Evolutionary conservation across 768 basidiomycete genomes (phyloP).

Genomic region (Mycena vulgaris): DNA sequence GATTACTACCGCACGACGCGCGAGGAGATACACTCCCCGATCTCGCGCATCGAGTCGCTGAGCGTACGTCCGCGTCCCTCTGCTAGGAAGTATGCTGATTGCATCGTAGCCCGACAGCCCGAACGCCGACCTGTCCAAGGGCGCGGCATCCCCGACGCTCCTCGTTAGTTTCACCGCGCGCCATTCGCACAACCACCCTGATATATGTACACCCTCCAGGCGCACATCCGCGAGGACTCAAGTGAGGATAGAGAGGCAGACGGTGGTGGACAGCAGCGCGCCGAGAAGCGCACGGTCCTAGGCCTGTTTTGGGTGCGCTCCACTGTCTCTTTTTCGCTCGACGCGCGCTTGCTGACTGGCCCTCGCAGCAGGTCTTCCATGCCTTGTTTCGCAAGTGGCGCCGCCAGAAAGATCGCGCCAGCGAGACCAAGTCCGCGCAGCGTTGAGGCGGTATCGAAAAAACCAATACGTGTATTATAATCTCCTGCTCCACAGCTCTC

Average conservation of each 20-base stretch:
- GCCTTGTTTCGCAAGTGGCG: constrained; percentile 21
- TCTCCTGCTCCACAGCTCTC: too few relatives aligned
- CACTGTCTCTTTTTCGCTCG: not conserved
- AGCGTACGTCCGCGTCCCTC: constrained; percentile 17
- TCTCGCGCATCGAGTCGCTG: constrained; percentile 18
- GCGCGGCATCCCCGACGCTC: not conserved
- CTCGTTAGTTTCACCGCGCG: constrained; percentile 1
- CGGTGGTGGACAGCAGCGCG: not conserved
- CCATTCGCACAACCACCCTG: not conserved
- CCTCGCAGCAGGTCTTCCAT: constrained; percentile 13
- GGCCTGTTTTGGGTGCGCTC: constrained; percentile 4
- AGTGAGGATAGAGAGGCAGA: not conserved
- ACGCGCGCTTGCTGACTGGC: not conserved
- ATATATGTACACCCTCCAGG: not conserved
- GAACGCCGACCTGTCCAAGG: not conserved
- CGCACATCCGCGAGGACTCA: constrained; percentile 3
- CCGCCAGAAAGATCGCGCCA: constrained; percentile 10
- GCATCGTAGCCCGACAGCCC: constrained; percentile 9
- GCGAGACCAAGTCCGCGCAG: too few relatives aligned
- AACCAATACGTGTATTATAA: too few relatives aligned
- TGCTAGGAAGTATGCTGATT: too few relatives aligned
- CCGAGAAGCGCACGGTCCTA: not conserved
- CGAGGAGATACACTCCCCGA: constrained; percentile 27
- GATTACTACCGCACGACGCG: constrained; percentile 33
- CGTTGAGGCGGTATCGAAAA: not conserved